These are phyloP conservation scores for Acanthamoeba lenticulata DNA, from an alignment of 208 protist species.

Conservation along the genomic window DNA sequence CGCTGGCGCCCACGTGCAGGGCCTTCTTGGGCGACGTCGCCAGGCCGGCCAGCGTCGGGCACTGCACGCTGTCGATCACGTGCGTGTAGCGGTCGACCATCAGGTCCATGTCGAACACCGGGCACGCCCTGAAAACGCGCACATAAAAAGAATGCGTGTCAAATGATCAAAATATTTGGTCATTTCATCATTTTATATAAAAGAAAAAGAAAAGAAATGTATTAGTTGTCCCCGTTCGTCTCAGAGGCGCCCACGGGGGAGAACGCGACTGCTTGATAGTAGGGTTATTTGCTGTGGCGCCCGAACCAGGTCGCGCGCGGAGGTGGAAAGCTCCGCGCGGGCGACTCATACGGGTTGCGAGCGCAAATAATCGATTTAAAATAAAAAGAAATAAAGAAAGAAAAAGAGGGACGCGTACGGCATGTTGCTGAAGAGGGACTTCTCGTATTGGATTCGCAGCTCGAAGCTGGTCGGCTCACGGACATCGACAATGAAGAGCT, in stretches of 20 bases:
- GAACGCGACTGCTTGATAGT: conserved; percentile 18
- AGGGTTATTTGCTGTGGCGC: conserved; percentile 1
- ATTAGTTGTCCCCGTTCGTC: conserved; percentile 9
- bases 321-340: background rate
- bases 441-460: background rate
- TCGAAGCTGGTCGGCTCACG: background rate
- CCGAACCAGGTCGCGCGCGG: background rate
- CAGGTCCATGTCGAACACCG: conserved; percentile 16
- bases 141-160: background rate
- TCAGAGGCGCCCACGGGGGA: background rate
- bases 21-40: background rate
- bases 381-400: background rate
- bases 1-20: background rate
- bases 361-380: too few species aligned
- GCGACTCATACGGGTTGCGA: background rate
- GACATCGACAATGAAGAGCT: conserved; percentile 15
- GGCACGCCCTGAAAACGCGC: background rate
- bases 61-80: conserved; percentile 8
- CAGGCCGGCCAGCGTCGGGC: conserved; percentile 13
- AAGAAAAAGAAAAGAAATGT: background rate
- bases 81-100: background rate
- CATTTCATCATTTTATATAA: background rate
- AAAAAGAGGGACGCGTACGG: background rate
- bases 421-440: background rate
- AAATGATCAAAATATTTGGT: background rate